Percentiles rank a stretch among this genome's conserved stretches.
phyloP scores from a whole-genome alignment of 768 basidiomycete species.

The Podaxis sp. region DNA sequence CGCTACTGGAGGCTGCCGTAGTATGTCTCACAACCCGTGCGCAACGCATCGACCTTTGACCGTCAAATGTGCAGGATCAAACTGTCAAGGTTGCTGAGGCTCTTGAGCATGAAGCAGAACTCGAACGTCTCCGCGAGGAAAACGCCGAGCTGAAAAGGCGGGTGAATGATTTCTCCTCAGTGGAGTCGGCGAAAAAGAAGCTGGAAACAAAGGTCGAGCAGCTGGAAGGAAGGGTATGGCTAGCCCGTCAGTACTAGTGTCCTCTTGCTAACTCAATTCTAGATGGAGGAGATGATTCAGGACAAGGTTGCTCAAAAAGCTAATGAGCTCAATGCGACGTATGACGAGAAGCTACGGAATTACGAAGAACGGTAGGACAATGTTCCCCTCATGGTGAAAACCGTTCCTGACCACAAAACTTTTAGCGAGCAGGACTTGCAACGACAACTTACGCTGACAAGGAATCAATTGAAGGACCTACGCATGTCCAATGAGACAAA shows the following conservation, averaged over 20 bases:
- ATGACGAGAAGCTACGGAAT: slow-evolving; percentile 93
- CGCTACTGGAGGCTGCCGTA: slow-evolving; percentile 91
- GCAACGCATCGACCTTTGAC: background rate
- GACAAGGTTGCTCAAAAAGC: slow-evolving; percentile 92
- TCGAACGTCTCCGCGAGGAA: slow-evolving; percentile 75
- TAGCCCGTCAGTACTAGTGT: background rate
- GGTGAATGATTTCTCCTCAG: slow-evolving; percentile 57
- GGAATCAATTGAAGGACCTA: slow-evolving; percentile 86
- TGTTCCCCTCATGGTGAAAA: background rate
- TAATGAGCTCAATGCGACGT: slow-evolving; percentile 94
- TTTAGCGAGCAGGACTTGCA: slow-evolving; percentile 88
- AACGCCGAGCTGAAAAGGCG: slow-evolving; percentile 77
- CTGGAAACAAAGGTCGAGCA: slow-evolving; percentile 71
- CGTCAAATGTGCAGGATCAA: slow-evolving; percentile 66
- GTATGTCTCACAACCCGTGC: slow-evolving; percentile 35
- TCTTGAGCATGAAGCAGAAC: slow-evolving; percentile 69
- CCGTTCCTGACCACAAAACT: background rate
- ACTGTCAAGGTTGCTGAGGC: slow-evolving; percentile 88
- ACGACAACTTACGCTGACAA: slow-evolving; percentile 85
- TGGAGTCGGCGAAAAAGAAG: slow-evolving; percentile 77
- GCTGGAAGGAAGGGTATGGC: slow-evolving; percentile 76
- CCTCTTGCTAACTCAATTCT: background rate
- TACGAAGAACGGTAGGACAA: slow-evolving; percentile 85
- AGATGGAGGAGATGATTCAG: slow-evolving; percentile 95
- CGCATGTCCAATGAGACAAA: slow-evolving; percentile 90